Percentiles rank a stretch among this genome's conserved stretches.
phyloP scores from a whole-genome alignment of 129 eudicot species.

The Artemisia annua region DNA sequence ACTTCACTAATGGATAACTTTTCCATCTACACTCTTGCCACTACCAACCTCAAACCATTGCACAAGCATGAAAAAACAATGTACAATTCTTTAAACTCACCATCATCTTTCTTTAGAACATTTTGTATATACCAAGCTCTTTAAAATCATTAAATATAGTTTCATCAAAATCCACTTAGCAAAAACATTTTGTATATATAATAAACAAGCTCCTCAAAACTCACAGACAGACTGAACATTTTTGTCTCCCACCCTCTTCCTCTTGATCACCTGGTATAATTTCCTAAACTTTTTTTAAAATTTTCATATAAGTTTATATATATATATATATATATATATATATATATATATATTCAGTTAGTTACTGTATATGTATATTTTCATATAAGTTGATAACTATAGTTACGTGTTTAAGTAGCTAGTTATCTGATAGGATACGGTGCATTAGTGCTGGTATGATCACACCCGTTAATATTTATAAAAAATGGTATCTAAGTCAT shows the following conservation, averaged over 20 bases:
- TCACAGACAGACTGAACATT: slow-evolving; percentile 12
- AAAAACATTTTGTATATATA: slow-evolving; percentile 15
- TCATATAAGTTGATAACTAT: not conserved
- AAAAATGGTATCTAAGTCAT: slow-evolving; percentile 68
- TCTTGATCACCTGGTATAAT: slow-evolving; percentile 18
- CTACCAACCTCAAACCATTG: slow-evolving; percentile 9
- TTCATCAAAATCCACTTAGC: slow-evolving; percentile 18
- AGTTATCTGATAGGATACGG: too few species aligned
- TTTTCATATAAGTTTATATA: slow-evolving; percentile 24
- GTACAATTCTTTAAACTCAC: not conserved
- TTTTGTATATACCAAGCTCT: too few species aligned
- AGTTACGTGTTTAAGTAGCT: too few species aligned
- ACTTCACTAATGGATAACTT: not conserved
- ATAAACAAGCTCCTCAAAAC: slow-evolving; percentile 38
- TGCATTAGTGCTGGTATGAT: too few species aligned
- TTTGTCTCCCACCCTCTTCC: slow-evolving; percentile 14
- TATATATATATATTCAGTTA: too few species aligned
- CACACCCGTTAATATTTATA: not conserved
- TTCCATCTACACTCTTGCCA: slow-evolving; percentile 21
- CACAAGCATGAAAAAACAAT: slow-evolving; percentile 4
- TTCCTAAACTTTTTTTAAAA: not conserved
- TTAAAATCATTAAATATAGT: too few species aligned
- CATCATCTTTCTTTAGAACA: not conserved
- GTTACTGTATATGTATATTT: not conserved
- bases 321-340: too few species aligned